Evolutionary conservation across 495 filamentous ascomycete genomes (phyloP).

Genomic region (Xylaria curta): DNA sequence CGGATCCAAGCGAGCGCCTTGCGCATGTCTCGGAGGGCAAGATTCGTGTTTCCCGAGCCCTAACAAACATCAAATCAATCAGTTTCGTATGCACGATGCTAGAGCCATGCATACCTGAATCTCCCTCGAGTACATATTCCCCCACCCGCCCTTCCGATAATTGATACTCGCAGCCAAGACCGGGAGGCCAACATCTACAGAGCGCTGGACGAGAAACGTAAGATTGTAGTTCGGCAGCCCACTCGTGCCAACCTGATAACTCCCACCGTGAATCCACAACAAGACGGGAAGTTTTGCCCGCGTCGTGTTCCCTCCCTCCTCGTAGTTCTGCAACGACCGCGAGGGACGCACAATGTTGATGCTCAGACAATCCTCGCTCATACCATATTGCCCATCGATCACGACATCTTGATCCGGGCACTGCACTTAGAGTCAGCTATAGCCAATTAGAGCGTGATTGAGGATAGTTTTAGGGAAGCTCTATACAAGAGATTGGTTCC

Average conservation of each 20-base stretch:
- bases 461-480: too few species aligned
- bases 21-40: constrained; percentile 59
- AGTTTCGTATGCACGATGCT: background rate
- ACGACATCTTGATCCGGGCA: constrained; percentile 59
- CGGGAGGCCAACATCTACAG: constrained; percentile 53
- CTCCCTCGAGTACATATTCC: constrained; percentile 56
- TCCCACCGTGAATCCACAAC: constrained; percentile 73
- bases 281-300: constrained; percentile 59
- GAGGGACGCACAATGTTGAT: constrained; percentile 69
- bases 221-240: constrained; percentile 57
- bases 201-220: constrained; percentile 51
- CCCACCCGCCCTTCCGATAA: constrained; percentile 50
- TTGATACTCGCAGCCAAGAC: constrained; percentile 54
- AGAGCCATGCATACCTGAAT: constrained; percentile 37
- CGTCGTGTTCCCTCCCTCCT: constrained; percentile 9
- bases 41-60: constrained; percentile 45
- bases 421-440: too few species aligned
- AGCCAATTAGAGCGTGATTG: too few species aligned
- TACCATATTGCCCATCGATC: constrained; percentile 55
- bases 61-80: background rate
- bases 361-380: constrained; percentile 69
- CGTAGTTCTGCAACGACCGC: background rate
- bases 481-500: too few species aligned
- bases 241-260: constrained; percentile 67
- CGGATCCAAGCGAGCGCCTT: constrained; percentile 62